phyloP scores from a whole-genome alignment of 495 filamentous ascomycete species.

The Penicillium ochrochloron region DNA sequence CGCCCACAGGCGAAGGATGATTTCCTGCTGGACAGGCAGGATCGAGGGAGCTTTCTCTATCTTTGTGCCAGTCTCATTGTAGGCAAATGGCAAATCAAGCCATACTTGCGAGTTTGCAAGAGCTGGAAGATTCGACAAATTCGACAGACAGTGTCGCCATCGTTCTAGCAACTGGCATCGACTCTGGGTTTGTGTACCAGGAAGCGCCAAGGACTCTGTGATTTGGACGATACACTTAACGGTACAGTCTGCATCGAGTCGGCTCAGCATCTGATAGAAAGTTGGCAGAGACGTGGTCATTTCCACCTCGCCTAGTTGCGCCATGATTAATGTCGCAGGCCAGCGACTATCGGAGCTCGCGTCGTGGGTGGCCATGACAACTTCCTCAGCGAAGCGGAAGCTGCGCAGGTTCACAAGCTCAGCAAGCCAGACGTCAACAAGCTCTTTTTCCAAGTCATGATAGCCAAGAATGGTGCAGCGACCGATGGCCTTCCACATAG shows the following conservation, averaged over 20 bases:
- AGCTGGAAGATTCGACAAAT: constrained; percentile 23
- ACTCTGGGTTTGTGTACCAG: constrained; percentile 15
- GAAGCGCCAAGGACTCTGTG: constrained; percentile 37
- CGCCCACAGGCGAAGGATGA: constrained; percentile 46
- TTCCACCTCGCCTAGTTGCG: constrained; percentile 28
- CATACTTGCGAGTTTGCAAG: constrained; percentile 36
- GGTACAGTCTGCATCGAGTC: constrained; percentile 31
- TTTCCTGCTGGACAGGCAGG: constrained; percentile 30
- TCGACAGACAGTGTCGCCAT: constrained; percentile 41
- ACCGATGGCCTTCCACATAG: constrained; percentile 49
- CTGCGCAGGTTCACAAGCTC: constrained; percentile 26
- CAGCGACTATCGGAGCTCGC: constrained; percentile 25
- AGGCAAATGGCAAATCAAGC: constrained; percentile 30
- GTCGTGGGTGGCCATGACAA: constrained; percentile 36
- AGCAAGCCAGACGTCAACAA: constrained; percentile 41
- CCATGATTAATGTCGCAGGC: constrained; percentile 36
- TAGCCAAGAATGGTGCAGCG: constrained; percentile 43
- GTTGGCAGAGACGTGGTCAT: constrained; percentile 15
- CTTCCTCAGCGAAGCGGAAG: constrained; percentile 38
- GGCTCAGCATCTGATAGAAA: constrained; percentile 26
- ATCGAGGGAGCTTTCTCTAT: not conserved
- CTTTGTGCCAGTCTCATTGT: not conserved
- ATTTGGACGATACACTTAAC: constrained; percentile 38
- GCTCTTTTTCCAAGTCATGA: constrained; percentile 34
- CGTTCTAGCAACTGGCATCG: constrained; percentile 29